Conservation (phyloP, 2,329 filamentous ascomycete genomes). For the Akanthomyces lecanii region DNA sequence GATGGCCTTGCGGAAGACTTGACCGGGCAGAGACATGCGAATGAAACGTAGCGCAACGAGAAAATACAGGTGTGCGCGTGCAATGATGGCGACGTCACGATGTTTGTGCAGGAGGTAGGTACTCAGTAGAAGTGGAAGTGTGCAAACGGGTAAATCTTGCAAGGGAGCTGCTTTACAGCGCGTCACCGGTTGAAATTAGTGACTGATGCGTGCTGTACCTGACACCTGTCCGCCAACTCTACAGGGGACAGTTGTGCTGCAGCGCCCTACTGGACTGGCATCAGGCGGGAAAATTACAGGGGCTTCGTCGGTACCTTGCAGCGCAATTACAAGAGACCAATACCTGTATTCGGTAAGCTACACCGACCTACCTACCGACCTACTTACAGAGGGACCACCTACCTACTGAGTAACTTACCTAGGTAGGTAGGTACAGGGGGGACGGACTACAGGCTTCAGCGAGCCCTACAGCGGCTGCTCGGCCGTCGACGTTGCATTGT, state of each 20-base stretch:
- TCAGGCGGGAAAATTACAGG: too few relatives aligned
- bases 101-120: neutral
- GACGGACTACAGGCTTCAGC: neutral
- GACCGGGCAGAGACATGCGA: neutral
- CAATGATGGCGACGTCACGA: neutral
- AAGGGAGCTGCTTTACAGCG: too few relatives aligned
- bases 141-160: too few relatives aligned
- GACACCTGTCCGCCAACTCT: too few relatives aligned
- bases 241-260: too few relatives aligned
- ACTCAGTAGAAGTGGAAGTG: neutral
- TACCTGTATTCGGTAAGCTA: neutral
- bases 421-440: neutral
- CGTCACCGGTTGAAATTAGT: too few relatives aligned
- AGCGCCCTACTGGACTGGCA: too few relatives aligned
- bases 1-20: neutral
- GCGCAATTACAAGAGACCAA: neutral
- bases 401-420: too few relatives aligned
- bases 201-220: too few relatives aligned
- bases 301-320: too few relatives aligned
- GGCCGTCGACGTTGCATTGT: conserved; percentile 7
- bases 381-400: too few relatives aligned
- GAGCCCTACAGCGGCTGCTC: neutral
- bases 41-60: neutral
- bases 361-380: neutral
- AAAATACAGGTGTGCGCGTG: neutral